Base-by-base conservation (phyloP, 2,329 filamentous ascomycete genomes). In the Ophiostoma tasmaniense region DNA sequence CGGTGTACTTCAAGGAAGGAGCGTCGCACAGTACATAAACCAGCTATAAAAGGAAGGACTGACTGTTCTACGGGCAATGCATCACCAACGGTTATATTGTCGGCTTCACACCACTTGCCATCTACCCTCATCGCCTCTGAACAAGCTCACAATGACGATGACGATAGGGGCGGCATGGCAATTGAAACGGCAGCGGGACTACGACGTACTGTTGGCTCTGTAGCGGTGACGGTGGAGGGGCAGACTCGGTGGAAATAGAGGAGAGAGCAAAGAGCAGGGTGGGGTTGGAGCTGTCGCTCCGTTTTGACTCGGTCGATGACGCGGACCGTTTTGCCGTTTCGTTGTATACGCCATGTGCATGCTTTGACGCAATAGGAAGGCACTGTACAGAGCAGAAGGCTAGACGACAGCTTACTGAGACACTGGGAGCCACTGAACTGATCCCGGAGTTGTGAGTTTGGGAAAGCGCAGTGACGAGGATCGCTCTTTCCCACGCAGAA, bases 401-500 rank as follows among this genome's bases (percentile, higher is more conserved):
- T 50, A 50, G 45, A n/a, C 6, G 50, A 22, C 13, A 37, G 69
- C 66, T 68, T 68, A 70, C 66, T 70, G 45, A 68, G 42, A 45
- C 37, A 3, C 37, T 39, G 37, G 3, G 10, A 39, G 8, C 37
- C 10, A 39, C 37, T 14, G 42, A 17, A 45, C 42, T n/a, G 20
- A 20, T 45, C 20, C 39, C 42, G 42, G 42, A 45, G 42, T 45
- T 45, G 17, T 45, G 42, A 45, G 42, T 20, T 42, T 42, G 17
- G 42, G 42, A 45, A 45, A 7, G 42, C 42, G 42, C 42, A 45
- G 6, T 45, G 42, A n/a, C 7, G 42, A 45, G 42, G 42, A 17
- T 70, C 68, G 68, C 66, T 70, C 68, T 70, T 70, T 67, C 66
- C 68, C 39, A 70, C 68, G 68, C 68, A 65, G 68, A 67, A 70